phyloP scores from a whole-genome alignment of 1,139 yeast genomes.

The Geotrichum siamense region DNA sequence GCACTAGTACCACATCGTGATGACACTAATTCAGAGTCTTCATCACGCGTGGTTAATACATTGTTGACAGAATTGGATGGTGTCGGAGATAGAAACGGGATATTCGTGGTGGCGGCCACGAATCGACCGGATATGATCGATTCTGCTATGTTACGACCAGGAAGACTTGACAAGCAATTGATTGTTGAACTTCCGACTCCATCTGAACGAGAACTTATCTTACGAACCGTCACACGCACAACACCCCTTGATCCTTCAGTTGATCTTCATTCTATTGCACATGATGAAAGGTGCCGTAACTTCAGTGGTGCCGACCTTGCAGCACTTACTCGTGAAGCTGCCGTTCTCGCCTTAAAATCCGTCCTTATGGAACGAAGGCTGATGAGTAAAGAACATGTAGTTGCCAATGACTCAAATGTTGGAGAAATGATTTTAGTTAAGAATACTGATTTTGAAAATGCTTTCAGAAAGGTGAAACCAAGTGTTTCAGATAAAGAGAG shows the following conservation, averaged over 20 bases:
- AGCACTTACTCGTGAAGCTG: slow-evolving; percentile 86
- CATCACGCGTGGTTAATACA: slow-evolving; percentile 92
- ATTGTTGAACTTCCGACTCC: slow-evolving; percentile 83
- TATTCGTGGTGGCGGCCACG: slow-evolving; percentile 93
- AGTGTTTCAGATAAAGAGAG: slow-evolving; percentile 88
- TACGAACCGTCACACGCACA: slow-evolving; percentile 63
- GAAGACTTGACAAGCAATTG: slow-evolving; percentile 86
- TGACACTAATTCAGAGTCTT: slow-evolving; percentile 72
- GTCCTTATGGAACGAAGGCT: slow-evolving; percentile 21
- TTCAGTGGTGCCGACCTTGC: slow-evolving; percentile 96
- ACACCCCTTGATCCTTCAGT: slow-evolving; percentile 70
- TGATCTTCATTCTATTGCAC: slow-evolving; percentile 54
- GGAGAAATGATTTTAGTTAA: slow-evolving; percentile 46
- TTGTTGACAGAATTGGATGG: slow-evolving; percentile 92
- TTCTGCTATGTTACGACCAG: slow-evolving; percentile 97
- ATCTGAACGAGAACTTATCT: slow-evolving; percentile 70
- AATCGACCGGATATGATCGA: slow-evolving; percentile 98
- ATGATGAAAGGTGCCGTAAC: slow-evolving; percentile 73
- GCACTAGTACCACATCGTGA: slow-evolving; percentile 95
- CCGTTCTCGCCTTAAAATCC: slow-evolving; percentile 74
- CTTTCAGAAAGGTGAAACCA: slow-evolving; percentile 72
- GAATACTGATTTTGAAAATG: slow-evolving; percentile 57
- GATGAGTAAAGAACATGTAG: slow-evolving; percentile 26
- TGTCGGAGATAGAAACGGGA: slow-evolving; percentile 82
- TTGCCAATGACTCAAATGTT: slow-evolving; percentile 25